Conservation (phyloP, 2,329 filamentous ascomycete species). For the Nothopassalora personata region DNA sequence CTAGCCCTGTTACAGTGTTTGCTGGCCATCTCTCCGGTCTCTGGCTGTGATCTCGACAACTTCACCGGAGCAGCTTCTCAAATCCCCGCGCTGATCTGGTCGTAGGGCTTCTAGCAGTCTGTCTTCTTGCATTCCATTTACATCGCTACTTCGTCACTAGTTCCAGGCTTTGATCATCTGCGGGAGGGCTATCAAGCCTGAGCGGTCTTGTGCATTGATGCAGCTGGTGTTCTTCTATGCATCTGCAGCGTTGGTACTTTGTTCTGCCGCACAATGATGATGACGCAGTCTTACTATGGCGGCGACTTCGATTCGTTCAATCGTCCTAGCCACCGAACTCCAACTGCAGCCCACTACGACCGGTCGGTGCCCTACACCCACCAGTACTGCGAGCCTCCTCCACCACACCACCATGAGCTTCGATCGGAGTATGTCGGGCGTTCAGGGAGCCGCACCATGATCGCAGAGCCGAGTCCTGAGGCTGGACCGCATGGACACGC, state of each 20-base stretch:
- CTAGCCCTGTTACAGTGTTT: constrained; percentile 15
- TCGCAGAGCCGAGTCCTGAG: constrained; percentile 33
- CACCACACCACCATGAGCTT: constrained; percentile 17
- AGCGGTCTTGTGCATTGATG: constrained; percentile 6
- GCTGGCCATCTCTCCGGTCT: constrained; percentile 7
- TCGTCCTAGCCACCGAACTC: constrained; percentile 20
- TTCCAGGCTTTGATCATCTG: background rate
- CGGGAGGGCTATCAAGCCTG: background rate
- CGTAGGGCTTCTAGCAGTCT: constrained; percentile 3
- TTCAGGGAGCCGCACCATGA: constrained; percentile 18
- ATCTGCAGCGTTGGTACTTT: constrained; percentile 13
- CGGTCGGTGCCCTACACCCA: constrained; percentile 23
- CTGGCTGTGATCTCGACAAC: background rate
- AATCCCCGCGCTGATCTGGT: constrained; percentile 13
- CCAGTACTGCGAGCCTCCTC: constrained; percentile 21
- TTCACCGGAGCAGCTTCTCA: constrained; percentile 4
- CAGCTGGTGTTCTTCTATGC: constrained; percentile 9
- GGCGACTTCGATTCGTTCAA: constrained; percentile 24
- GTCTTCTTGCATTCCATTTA: constrained; percentile 6
- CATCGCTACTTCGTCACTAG: constrained; percentile 7
- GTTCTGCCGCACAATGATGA: constrained; percentile 25
- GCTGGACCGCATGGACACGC: constrained; percentile 31
- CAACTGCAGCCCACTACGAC: constrained; percentile 24
- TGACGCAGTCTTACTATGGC: constrained; percentile 28
- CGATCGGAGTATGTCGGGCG: constrained; percentile 22